phyloP scores from a whole-genome alignment of 108 stramenopile species.

The Epithemia pelagica region DNA sequence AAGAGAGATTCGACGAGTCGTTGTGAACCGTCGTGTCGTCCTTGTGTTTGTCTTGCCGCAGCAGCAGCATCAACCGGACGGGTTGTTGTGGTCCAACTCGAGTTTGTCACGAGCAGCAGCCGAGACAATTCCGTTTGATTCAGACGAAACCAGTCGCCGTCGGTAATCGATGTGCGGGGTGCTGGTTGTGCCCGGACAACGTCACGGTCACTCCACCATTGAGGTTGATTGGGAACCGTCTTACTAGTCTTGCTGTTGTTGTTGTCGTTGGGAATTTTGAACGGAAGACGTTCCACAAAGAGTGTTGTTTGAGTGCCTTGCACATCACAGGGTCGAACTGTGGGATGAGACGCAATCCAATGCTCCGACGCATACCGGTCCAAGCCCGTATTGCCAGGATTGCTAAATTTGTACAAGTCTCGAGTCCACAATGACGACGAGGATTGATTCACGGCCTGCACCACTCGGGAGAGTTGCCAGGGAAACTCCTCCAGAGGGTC shows the following conservation, averaged over 20 bases:
- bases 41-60: no score
- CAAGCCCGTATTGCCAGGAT: neutral
- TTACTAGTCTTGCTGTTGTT: neutral
- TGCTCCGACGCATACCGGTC: conserved; percentile 1
- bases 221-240: neutral
- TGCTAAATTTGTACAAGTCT: neutral
- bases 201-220: neutral
- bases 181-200: neutral
- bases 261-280: neutral
- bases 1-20: no score
- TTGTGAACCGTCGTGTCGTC: no score
- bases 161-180: neutral
- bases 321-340: conserved; percentile 11
- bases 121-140: neutral
- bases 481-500: neutral
- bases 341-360: conserved; percentile 8
- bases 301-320: neutral
- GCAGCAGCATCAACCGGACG: no score
- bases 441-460: neutral
- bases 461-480: neutral
- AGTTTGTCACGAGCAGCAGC: no score
- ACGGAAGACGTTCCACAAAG: neutral
- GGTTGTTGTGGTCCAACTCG: no score
- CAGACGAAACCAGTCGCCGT: neutral
- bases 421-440: neutral